These are phyloP conservation scores for Solioccasus polychromus DNA, from an alignment of 768 basidiomycete genomes.

Conservation along the genomic window DNA sequence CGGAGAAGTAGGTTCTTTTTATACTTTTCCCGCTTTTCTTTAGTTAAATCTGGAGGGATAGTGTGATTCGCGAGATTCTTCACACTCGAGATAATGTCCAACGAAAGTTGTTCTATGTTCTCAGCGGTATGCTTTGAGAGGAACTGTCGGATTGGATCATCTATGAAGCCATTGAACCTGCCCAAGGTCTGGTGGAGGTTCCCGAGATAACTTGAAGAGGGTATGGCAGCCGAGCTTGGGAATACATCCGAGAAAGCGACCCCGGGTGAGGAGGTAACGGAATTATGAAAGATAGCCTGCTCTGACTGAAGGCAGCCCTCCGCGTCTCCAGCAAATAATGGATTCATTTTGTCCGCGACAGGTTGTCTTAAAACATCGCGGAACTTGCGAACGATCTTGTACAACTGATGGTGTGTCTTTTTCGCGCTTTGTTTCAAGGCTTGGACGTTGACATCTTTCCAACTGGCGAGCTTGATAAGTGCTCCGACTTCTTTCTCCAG, in stretches of 20 bases:
- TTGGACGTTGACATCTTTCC: constrained; percentile 96
- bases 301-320: constrained; percentile 28
- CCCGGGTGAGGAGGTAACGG: not conserved
- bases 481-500: constrained; percentile 81
- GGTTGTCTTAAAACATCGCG: constrained; percentile 85
- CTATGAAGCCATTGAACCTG: constrained; percentile 47
- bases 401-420: constrained; percentile 85
- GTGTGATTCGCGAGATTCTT: constrained; percentile 50
- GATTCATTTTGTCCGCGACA: constrained; percentile 40
- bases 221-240: constrained; percentile 3
- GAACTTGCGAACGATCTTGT: constrained; percentile 89
- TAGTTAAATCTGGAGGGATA: constrained; percentile 40
- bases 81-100: constrained; percentile 61
- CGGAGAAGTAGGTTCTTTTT: constrained; percentile 72
- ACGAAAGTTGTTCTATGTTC: constrained; percentile 53
- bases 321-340: constrained; percentile 33
- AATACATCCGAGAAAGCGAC: constrained; percentile 1
- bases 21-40: constrained; percentile 57
- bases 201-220: constrained; percentile 43
- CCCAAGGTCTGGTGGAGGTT: constrained; percentile 50
- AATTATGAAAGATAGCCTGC: constrained; percentile 4
- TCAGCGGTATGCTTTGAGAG: constrained; percentile 40
- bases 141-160: constrained; percentile 39
- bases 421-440: constrained; percentile 91
- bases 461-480: constrained; percentile 93